phyloP scores from a whole-genome alignment of 768 basidiomycete species.

The Russula lepida region DNA sequence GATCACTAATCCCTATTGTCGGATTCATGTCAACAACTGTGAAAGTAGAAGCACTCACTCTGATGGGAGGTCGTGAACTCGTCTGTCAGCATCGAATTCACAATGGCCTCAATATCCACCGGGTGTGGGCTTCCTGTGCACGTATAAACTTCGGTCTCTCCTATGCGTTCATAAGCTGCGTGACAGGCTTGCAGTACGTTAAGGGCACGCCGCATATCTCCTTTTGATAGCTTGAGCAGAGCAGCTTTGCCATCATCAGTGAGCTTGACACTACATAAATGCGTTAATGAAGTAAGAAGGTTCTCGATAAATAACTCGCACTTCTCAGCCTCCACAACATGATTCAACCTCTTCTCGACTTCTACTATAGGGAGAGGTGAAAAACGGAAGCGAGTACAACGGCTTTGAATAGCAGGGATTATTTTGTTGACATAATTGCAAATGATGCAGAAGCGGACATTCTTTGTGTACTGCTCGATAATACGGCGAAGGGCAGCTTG shows the following conservation, averaged over 20 bases:
- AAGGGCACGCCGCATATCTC: conserved; percentile 95
- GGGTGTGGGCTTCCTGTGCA: conserved; percentile 98
- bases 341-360: conserved; percentile 73
- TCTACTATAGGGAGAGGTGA: conserved; percentile 81
- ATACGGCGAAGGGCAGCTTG: conserved; percentile 95
- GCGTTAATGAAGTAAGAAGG: background rate
- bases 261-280: conserved; percentile 60
- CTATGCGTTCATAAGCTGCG: conserved; percentile 84
- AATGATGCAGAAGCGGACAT: conserved; percentile 98
- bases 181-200: conserved; percentile 98
- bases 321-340: conserved; percentile 80
- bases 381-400: conserved; percentile 96
- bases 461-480: conserved; percentile 97
- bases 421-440: conserved; percentile 99
- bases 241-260: conserved; percentile 83
- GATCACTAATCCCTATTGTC: conserved; percentile 52
- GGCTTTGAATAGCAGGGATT: conserved; percentile 94
- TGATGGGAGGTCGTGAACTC: conserved; percentile 90
- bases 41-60: conserved; percentile 37
- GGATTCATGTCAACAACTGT: background rate
- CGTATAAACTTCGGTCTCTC: conserved; percentile 89
- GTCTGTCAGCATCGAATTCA: conserved; percentile 91
- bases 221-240: conserved; percentile 86
- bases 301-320: conserved; percentile 31
- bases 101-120: conserved; percentile 84